Evolutionary conservation across 1,139 yeast species (phyloP).

Genomic region (Spencermartinsiella ligniputridi): DNA sequence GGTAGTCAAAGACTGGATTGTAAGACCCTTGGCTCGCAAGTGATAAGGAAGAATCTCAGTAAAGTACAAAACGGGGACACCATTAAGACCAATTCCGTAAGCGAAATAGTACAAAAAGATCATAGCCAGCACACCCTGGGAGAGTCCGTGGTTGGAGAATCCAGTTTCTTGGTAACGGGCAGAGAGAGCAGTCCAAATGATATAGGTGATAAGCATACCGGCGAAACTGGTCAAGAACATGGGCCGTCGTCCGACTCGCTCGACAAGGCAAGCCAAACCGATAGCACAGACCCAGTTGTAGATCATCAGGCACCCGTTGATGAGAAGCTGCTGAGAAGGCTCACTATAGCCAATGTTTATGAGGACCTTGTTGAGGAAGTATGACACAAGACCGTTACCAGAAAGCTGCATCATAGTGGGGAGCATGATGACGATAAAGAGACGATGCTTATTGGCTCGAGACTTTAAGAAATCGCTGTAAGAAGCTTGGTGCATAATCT

Average conservation of each 20-base stretch:
- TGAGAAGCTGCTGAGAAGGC: constrained; percentile 8
- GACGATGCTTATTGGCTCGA: constrained; percentile 5
- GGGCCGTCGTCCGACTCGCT: constrained; percentile 27
- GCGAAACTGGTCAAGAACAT: constrained; percentile 32
- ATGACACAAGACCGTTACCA: constrained; percentile 15
- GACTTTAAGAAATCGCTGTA: constrained; percentile 35
- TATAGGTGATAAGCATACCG: constrained; percentile 13
- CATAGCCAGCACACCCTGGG: constrained; percentile 25
- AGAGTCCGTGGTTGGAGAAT: constrained; percentile 19
- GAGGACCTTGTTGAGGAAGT: constrained; percentile 12
- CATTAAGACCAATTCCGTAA: constrained; percentile 15
- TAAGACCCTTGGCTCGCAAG: constrained; percentile 32
- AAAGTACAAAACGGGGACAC: constrained; percentile 21
- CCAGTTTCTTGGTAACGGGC: constrained; percentile 10
- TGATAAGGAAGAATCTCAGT: constrained; percentile 37
- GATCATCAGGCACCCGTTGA: constrained; percentile 14
- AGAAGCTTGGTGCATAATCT: constrained; percentile 29
- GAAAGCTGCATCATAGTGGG: constrained; percentile 7
- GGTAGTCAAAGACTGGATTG: constrained; percentile 20
- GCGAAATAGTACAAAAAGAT: constrained; percentile 22
- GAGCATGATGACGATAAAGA: constrained; percentile 3
- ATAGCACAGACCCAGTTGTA: constrained; percentile 15
- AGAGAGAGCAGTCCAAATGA: constrained; percentile 12
- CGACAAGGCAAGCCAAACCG: constrained; percentile 13
- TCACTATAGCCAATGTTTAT: constrained; percentile 12